Evolutionary conservation across 225 moss, liverwort and hornwort species (phyloP).

Genomic region (Takakia lepidozioides): DNA sequence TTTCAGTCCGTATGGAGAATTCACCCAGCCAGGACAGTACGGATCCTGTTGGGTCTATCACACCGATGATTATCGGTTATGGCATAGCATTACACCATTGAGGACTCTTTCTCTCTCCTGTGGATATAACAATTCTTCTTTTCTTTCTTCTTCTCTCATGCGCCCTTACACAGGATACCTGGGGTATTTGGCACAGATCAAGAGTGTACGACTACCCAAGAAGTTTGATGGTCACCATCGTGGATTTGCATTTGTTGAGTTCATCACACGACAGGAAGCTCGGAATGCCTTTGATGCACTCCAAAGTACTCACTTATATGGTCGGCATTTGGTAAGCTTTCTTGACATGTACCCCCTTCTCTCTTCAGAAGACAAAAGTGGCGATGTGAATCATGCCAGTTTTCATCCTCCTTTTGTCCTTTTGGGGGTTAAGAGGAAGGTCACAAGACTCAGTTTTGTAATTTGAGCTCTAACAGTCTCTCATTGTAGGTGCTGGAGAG

Average conservation of each 20-base stretch:
- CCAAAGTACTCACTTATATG: slow-evolving; percentile 91
- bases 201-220: slow-evolving; percentile 87
- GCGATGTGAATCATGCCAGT: background rate
- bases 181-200: slow-evolving; percentile 48
- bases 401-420: background rate
- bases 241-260: slow-evolving; percentile 98
- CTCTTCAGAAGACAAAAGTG: background rate
- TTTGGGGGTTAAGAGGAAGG: too few species aligned
- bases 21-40: too few species aligned
- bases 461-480: background rate
- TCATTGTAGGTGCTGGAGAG: slow-evolving; percentile 69
- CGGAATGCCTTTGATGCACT: slow-evolving; percentile 88
- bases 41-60: too few species aligned
- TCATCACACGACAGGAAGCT: slow-evolving; percentile 85
- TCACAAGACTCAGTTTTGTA: background rate
- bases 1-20: too few species aligned
- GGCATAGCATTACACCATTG: too few species aligned
- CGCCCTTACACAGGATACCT: background rate
- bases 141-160: too few species aligned
- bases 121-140: too few species aligned
- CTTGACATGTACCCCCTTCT: background rate
- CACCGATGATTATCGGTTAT: too few species aligned
- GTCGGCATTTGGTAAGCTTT: slow-evolving; percentile 74
- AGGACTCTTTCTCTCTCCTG: too few species aligned
- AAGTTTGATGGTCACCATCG: slow-evolving; percentile 93